These are phyloP conservation scores for Leccinum boreale DNA, from an alignment of 768 basidiomycete genomes.

Conservation along the genomic window DNA sequence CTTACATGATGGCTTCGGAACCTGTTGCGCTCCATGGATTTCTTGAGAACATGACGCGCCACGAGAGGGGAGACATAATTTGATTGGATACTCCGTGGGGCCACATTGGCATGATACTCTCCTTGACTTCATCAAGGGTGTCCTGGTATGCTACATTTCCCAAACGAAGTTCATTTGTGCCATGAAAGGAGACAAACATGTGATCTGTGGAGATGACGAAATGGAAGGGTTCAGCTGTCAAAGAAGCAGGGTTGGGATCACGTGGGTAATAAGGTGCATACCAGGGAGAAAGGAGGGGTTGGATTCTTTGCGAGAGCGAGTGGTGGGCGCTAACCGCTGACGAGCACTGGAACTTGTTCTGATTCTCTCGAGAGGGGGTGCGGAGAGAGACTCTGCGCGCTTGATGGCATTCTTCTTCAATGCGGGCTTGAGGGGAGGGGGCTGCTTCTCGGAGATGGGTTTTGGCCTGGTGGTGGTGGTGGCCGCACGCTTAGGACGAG, in stretches of 20 bases:
- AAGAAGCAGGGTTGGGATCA: conserved; percentile 13
- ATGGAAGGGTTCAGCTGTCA: conserved; percentile 23
- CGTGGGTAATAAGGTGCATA: conserved; percentile 4
- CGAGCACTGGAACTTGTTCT: conserved; percentile 42
- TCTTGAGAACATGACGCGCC: conserved; percentile 61
- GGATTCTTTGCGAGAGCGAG: conserved; percentile 35
- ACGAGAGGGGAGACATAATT: conserved; percentile 40
- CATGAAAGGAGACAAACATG: conserved; percentile 67
- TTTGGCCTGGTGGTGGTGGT: conserved; percentile 19
- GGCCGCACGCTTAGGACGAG: conserved; percentile 36
- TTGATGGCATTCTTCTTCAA: conserved; percentile 46
- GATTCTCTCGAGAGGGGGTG: conserved; percentile 33
- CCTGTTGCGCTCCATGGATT: conserved; percentile 68
- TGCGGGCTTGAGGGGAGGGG: conserved; percentile 51
- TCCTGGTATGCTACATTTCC: conserved; percentile 46
- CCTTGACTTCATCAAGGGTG: conserved; percentile 57
- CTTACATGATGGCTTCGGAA: conserved; percentile 49
- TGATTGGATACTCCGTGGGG: conserved; percentile 53
- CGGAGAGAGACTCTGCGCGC: conserved; percentile 23
- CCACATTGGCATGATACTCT: conserved; percentile 61
- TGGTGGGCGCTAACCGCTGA: conserved; percentile 30
- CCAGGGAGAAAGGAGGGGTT: conserved; percentile 34
- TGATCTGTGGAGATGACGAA: conserved; percentile 47
- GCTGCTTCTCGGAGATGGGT: conserved; percentile 30
- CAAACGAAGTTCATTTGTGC: conserved; percentile 58